Evolutionary conservation across 805 yeast genomes (phyloP).

Genomic region (Cyberlindnera maclurae): DNA sequence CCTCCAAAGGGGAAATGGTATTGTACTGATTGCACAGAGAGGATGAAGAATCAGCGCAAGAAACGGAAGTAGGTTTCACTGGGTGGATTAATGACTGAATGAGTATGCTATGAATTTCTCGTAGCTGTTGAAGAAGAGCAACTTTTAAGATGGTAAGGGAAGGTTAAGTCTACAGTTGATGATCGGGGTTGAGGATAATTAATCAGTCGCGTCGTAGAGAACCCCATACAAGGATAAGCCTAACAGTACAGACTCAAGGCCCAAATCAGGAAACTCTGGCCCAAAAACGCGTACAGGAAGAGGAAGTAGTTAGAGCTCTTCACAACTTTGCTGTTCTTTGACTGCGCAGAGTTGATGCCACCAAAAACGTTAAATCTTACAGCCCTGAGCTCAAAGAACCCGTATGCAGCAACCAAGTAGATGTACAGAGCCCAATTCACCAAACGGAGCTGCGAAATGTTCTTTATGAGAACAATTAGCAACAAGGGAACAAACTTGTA

Average conservation of each 20-base stretch:
- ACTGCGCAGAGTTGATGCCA: constrained; percentile 41
- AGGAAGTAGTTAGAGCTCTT: constrained; percentile 82
- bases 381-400: constrained; percentile 56
- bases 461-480: constrained; percentile 46
- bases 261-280: constrained; percentile 75
- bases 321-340: constrained; percentile 58
- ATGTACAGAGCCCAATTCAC: constrained; percentile 45
- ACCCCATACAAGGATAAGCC: too few species aligned
- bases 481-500: constrained; percentile 86
- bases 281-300: constrained; percentile 73
- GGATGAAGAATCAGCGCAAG: constrained; percentile 23
- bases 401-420: constrained; percentile 50
- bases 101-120: neutral
- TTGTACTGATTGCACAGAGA: constrained; percentile 71
- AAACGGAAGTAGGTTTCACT: constrained; percentile 16
- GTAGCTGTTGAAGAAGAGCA: neutral
- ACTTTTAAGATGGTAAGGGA: too few species aligned
- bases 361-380: constrained; percentile 34
- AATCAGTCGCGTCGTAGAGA: neutral
- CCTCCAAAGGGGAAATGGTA: constrained; percentile 95
- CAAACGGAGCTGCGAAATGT: constrained; percentile 32
- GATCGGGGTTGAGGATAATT: too few species aligned
- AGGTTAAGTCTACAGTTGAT: neutral
- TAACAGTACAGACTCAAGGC: constrained; percentile 35
- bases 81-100: neutral